Conservation (phyloP, 2,329 filamentous ascomycete genomes). For the Exophiala viscosa region DNA sequence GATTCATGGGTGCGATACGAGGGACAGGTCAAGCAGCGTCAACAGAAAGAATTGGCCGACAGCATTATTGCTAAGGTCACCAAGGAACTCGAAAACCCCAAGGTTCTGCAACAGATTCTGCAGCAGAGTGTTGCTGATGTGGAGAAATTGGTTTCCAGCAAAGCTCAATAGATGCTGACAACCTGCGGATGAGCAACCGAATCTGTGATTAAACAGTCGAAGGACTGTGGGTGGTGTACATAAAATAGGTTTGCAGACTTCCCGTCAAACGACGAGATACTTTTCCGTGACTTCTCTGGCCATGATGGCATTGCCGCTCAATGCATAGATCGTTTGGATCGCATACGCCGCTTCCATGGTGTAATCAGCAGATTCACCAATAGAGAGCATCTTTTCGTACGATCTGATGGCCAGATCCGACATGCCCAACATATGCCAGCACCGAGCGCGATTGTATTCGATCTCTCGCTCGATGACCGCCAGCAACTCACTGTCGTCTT, state of each 20-base stretch:
- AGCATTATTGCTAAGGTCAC: slow-evolving; percentile 93
- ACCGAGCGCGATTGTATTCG: slow-evolving; percentile 73
- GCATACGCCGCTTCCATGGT: slow-evolving; percentile 70
- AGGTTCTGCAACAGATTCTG: slow-evolving; percentile 93
- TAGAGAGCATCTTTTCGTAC: slow-evolving; percentile 60
- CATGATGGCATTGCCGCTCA: slow-evolving; percentile 59
- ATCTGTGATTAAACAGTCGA: too few species aligned
- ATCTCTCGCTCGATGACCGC: slow-evolving; percentile 54
- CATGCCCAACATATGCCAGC: slow-evolving; percentile 72
- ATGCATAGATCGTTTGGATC: slow-evolving; percentile 63
- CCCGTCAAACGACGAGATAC: slow-evolving; percentile 51
- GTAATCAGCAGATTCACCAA: slow-evolving; percentile 51
- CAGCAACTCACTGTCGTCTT: slow-evolving; percentile 4
- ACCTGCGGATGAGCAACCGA: too few species aligned
- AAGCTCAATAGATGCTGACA: slow-evolving; percentile 16
- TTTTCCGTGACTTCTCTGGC: slow-evolving; percentile 60
- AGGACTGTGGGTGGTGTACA: slow-evolving; percentile 13
- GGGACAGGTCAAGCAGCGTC: slow-evolving; percentile 95
- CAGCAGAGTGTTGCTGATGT: slow-evolving; percentile 94
- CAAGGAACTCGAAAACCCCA: slow-evolving; percentile 98
- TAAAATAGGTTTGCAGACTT: slow-evolving; percentile 11
- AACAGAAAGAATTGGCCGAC: slow-evolving; percentile 94
- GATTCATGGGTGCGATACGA: slow-evolving; percentile 99
- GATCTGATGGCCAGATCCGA: slow-evolving; percentile 67
- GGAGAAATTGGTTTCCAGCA: slow-evolving; percentile 55